These are phyloP conservation scores for Daldinia sp. DNA, from an alignment of 2,329 filamentous ascomycete genomes.

Conservation along the genomic window DNA sequence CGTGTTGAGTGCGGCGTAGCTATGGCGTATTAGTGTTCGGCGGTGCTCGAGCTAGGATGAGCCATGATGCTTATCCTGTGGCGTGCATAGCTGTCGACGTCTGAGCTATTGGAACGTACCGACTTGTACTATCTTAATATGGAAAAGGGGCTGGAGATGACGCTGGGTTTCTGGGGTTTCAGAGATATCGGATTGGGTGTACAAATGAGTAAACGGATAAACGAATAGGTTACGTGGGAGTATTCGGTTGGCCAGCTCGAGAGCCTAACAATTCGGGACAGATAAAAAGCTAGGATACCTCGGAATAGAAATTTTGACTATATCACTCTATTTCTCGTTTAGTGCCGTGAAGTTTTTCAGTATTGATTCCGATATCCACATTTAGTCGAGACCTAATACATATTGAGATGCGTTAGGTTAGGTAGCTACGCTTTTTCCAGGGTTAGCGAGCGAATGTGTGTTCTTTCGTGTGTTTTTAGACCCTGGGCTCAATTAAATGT, in stretches of 20 bases:
- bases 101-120: conserved; percentile 22
- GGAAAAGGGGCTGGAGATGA: conserved; percentile 1
- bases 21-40: conserved; percentile 17
- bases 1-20: conserved; percentile 36
- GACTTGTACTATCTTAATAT: conserved; percentile 24
- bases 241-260: conserved; percentile 11
- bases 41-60: conserved; percentile 19
- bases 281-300: conserved; percentile 24
- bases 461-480: not conserved
- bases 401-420: not conserved
- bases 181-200: conserved; percentile 3
- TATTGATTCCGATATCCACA: not conserved
- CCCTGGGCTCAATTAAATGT: not conserved
- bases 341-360: not conserved
- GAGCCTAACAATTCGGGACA: conserved; percentile 7
- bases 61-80: conserved; percentile 3
- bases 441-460: not conserved
- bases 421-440: not conserved
- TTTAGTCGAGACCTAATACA: not conserved
- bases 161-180: not conserved
- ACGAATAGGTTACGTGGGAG: conserved; percentile 28
- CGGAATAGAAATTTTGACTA: conserved; percentile 24
- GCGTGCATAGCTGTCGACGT: not conserved
- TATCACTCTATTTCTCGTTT: not conserved
- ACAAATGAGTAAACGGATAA: conserved; percentile 25